Evolutionary conservation across 371 early-diverging fungal genomes (phyloP).

Genomic region (Rhizopus microsporus): DNA sequence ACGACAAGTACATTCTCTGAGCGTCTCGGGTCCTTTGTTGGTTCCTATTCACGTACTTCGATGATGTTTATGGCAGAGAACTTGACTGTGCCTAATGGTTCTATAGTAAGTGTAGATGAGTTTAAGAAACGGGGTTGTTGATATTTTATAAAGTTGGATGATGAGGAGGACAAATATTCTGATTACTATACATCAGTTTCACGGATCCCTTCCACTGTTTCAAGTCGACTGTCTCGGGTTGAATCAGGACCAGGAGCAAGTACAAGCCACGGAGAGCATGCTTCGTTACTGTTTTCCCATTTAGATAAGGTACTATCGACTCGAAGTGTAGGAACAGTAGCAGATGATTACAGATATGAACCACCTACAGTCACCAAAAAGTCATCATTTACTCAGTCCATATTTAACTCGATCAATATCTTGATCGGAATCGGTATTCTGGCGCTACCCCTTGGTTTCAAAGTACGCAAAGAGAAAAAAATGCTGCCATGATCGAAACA

Average conservation of each 20-base stretch:
- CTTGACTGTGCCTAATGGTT: constrained; percentile 30
- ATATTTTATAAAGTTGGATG: constrained; percentile 22
- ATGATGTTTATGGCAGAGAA: constrained; percentile 57
- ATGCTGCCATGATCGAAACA: neutral
- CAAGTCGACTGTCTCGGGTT: constrained; percentile 13
- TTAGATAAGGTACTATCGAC: constrained; percentile 33
- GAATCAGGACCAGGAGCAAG: constrained; percentile 21
- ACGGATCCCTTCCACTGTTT: constrained; percentile 9
- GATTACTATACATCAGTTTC: constrained; percentile 23
- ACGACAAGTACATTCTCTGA: constrained; percentile 19
- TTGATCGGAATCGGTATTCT: constrained; percentile 65
- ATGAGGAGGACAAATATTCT: constrained; percentile 37
- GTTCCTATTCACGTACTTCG: constrained; percentile 51
- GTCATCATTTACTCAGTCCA: constrained; percentile 42
- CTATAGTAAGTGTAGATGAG: constrained; percentile 19
- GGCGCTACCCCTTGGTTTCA: constrained; percentile 64
- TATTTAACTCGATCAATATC: constrained; percentile 67
- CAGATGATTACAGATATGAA: constrained; percentile 34
- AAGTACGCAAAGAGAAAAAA: constrained; percentile 25
- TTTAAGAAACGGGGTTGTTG: neutral
- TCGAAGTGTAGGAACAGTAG: constrained; percentile 35
- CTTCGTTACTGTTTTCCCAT: constrained; percentile 27
- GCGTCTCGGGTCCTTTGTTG: constrained; percentile 36
- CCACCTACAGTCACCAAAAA: neutral
- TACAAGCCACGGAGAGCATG: constrained; percentile 17